Conservation (phyloP, 768 basidiomycete species). For the Boletus rubropictus region DNA sequence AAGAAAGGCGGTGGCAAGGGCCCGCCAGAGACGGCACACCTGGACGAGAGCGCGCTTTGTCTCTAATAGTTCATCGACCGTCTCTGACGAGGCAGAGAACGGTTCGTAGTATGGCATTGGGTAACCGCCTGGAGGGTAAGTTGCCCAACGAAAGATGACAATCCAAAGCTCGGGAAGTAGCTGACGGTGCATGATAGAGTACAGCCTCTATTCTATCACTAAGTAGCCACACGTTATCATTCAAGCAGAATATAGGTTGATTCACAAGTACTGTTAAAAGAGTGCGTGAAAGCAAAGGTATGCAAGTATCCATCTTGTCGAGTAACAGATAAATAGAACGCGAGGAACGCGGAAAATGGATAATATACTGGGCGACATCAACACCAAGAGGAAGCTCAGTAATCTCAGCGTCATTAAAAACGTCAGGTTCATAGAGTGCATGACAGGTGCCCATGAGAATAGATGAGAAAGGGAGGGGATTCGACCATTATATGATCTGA, state of each 20-base stretch:
- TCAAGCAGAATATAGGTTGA: not conserved
- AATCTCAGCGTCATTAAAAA: slow-evolving; percentile 26
- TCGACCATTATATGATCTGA: slow-evolving; percentile 56
- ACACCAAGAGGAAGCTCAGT: slow-evolving; percentile 16
- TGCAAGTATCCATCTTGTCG: slow-evolving; percentile 29
- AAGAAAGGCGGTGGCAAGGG: slow-evolving; percentile 40
- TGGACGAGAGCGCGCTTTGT: slow-evolving; percentile 41
- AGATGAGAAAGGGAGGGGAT: slow-evolving; percentile 8
- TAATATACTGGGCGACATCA: slow-evolving; percentile 30
- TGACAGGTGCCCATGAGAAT: slow-evolving; percentile 24
- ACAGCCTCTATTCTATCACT: not conserved
- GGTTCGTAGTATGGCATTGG: slow-evolving; percentile 38
- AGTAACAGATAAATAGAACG: slow-evolving; percentile 24
- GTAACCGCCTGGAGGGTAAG: slow-evolving; percentile 23
- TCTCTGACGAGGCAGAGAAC: slow-evolving; percentile 37
- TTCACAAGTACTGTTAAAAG: not conserved
- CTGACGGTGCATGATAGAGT: slow-evolving; percentile 2
- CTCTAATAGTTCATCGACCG: slow-evolving; percentile 27
- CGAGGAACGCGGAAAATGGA: slow-evolving; percentile 18
- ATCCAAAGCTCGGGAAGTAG: slow-evolving; percentile 55
- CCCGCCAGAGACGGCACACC: slow-evolving; percentile 56
- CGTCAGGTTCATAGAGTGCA: slow-evolving; percentile 30
- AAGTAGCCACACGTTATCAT: slow-evolving; percentile 7
- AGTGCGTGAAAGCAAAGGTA: slow-evolving; percentile 11
- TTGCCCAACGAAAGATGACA: slow-evolving; percentile 44